Percentiles rank a stretch among this genome's conserved stretches.
These are phyloP conservation scores for sorghum (Sorghum bicolor) DNA, from an alignment of 176 grass and related monocot genomes.

Conservation along the genomic window Sorghum_bicolor_NCBIv3 NC_012873.2:60664501-60665000, in stretches of 20 bases:
- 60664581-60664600: background rate
- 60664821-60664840: constrained; percentile 84
- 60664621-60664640: background rate
- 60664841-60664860: constrained; percentile 82
- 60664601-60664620: background rate
- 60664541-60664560: constrained; percentile 1
- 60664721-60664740: background rate
- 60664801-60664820: constrained; percentile 80
- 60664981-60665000: constrained; percentile 69
- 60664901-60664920: constrained; percentile 59
- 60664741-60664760: background rate
- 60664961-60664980: constrained; percentile 71
- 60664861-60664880: constrained; percentile 88
- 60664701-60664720: background rate
- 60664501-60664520: constrained; percentile 27
- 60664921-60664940: constrained; percentile 84
- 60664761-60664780: background rate
- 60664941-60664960: constrained; percentile 91
- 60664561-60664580: background rate
- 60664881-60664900: constrained; percentile 85
- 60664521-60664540: background rate
- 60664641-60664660: background rate
- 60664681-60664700: background rate
- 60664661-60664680: background rate
- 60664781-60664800: constrained; percentile 14